Conservation (phyloP, 2,329 filamentous ascomycete genomes). For the Claviceps purpurea region DNA sequence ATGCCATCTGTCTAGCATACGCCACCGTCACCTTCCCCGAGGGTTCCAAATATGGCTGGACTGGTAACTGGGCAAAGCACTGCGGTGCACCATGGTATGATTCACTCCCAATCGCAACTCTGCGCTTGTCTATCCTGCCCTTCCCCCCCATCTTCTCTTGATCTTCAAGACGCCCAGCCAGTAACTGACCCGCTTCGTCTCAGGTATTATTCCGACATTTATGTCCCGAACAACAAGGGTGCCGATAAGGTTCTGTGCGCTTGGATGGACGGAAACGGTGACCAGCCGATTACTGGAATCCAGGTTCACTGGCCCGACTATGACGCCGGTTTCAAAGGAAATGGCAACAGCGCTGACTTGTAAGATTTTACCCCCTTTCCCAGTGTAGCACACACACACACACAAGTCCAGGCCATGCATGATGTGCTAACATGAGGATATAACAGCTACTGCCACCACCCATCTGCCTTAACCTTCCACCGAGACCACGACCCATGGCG, state of each 20-base stretch:
- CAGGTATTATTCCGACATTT: slow-evolving; percentile 1
- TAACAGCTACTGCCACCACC: background rate
- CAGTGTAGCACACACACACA: background rate
- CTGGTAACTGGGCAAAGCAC: background rate
- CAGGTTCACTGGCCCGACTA: background rate
- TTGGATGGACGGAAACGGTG: background rate
- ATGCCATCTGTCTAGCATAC: background rate
- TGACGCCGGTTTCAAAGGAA: background rate
- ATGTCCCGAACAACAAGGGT: background rate
- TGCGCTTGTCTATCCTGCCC: background rate
- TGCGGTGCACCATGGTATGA: background rate
- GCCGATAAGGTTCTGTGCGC: background rate
- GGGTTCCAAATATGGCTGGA: background rate
- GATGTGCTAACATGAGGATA: background rate
- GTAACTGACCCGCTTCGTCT: too few species aligned
- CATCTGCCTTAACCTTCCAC: background rate
- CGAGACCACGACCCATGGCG: background rate
- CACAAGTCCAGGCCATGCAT: background rate
- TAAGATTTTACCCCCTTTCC: background rate
- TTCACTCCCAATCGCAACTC: background rate
- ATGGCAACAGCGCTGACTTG: background rate
- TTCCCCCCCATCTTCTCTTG: too few species aligned
- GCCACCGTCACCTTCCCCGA: background rate
- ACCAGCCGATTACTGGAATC: background rate
- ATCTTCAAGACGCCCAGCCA: too few species aligned